Evolutionary conservation across 2,329 filamentous ascomycete species (phyloP).

Genomic region (Diaporthe ampelina): DNA sequence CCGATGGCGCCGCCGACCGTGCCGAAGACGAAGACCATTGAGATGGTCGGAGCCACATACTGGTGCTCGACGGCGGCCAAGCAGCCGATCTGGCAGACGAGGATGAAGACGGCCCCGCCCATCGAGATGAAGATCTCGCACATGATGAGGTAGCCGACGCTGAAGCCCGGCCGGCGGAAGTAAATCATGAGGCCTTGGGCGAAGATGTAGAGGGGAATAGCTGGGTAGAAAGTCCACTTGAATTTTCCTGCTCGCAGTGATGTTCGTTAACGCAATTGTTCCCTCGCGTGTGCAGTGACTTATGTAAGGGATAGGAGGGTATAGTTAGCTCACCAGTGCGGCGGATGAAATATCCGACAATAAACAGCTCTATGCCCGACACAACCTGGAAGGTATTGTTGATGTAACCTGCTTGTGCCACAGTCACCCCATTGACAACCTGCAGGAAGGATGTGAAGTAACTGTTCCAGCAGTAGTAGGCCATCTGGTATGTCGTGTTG

Average conservation of each 20-base stretch:
- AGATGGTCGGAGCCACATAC: conserved; percentile 67
- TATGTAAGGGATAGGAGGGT: not conserved
- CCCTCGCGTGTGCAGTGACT: no score
- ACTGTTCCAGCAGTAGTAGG: conserved; percentile 66
- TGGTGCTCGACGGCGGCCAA: conserved; percentile 72
- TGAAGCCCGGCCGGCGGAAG: conserved; percentile 66
- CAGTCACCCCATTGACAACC: conserved; percentile 59
- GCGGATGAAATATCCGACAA: conserved; percentile 62
- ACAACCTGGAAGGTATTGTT: conserved; percentile 65
- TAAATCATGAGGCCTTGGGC: conserved; percentile 67
- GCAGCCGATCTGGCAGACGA: conserved; percentile 68
- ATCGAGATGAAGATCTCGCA: conserved; percentile 74
- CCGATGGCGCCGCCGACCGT: conserved; percentile 73
- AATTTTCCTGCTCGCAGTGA: conserved; percentile 49
- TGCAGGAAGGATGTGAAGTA: conserved; percentile 71
- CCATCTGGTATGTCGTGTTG: conserved; percentile 59
- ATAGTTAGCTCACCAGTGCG: conserved; percentile 52
- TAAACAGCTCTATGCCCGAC: conserved; percentile 62
- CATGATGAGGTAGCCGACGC: conserved; percentile 69
- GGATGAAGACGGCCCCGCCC: conserved; percentile 68
- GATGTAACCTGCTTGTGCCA: conserved; percentile 62
- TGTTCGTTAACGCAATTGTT: not conserved
- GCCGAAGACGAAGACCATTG: conserved; percentile 70
- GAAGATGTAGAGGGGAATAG: conserved; percentile 53
- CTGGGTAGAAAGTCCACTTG: conserved; percentile 58